phyloP scores from a whole-genome alignment of 306 rosid genomes.

The Cucumis melo region DNA sequence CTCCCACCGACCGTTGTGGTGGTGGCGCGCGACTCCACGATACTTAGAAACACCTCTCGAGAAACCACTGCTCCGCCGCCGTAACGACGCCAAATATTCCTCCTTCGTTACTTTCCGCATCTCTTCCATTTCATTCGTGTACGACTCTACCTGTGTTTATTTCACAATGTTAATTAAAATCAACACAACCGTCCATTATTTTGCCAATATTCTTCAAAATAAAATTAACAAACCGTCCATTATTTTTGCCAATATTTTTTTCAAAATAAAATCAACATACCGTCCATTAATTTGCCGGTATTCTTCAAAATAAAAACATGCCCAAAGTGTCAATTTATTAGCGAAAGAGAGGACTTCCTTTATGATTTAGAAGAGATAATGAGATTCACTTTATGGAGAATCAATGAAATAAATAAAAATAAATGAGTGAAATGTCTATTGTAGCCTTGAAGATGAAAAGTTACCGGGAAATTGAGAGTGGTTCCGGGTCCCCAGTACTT shows the following conservation, averaged over 20 bases:
- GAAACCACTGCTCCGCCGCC: conserved; percentile 77
- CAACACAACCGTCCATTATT: neutral
- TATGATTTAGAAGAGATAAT: neutral
- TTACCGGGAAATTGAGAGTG: conserved; percentile 78
- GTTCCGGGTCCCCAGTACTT: conserved; percentile 81
- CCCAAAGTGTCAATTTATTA: neutral
- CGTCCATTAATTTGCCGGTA: too few relatives aligned
- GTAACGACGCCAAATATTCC: conserved; percentile 68
- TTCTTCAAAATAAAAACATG: neutral
- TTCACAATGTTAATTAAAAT: too few relatives aligned
- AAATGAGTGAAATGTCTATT: neutral
- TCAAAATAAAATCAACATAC: too few relatives aligned
- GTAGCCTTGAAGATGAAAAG: neutral
- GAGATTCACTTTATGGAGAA: neutral
- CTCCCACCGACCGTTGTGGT: conserved; percentile 95
- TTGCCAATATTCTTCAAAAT: neutral
- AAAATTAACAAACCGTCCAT: too few relatives aligned
- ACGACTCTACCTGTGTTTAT: conserved; percentile 49
- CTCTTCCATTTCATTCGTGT: conserved; percentile 55
- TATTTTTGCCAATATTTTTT: too few relatives aligned
- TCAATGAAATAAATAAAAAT: neutral
- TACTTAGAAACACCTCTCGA: conserved; percentile 90
- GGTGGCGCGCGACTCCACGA: conserved; percentile 97
- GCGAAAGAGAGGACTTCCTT: neutral
- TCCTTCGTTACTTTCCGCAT: conserved; percentile 52